Evolutionary conservation across 2,329 filamentous ascomycete species (phyloP), one percentile per base, ranked within the genome.

Genomic region (Exophiala sideris): DNA sequence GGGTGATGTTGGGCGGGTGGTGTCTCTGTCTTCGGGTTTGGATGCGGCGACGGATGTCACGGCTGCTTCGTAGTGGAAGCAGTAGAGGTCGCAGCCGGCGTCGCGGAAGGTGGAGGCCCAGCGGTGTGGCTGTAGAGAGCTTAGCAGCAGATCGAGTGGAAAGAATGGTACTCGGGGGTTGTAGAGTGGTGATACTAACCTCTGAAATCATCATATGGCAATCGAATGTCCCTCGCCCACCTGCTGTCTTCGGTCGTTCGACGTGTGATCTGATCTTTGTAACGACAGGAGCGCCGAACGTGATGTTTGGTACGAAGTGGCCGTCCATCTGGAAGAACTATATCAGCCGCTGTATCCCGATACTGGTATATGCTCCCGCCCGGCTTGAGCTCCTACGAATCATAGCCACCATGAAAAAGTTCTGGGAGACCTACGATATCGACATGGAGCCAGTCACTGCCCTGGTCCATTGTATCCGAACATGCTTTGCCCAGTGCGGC

Each of bases 191-290:
- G 5, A 10, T 45, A 57, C 74, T 64, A 79, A 92, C 89, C 87
- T 99, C 92, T 66, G 90, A 85, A 69, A 99, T 95, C 94, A 99
- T 99, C 94, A 99, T 97, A 75, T 99, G 94, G 80, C 94, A 99
- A 74, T 99, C 94, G 71, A 99, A 99, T 11, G 92, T 97, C 58
- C 94, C 94, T 65, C 86, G 88, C 49, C 88, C 91, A 63, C 87
- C 78, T 33, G 80, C 80, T 48, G 80, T 76, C 38, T 79, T 78
- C 2, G 91, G 91, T 63, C 81, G 80, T 53, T 89, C 86, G 65
- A 99, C 91, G 66, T 96, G 88, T 42, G 82, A 79, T 59, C 94
- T 85, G 66, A 99, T 94, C 78, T 92, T 95, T 64, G 90, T 92
- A 42, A 99, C 94, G 35, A 99, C 91, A 4, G 92, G 91, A 16